Evolutionary conservation across 129 eudicot species (phyloP), one percentile per base, ranked within the genome.

Genomic region (Pulicaria dysenterica): DNA sequence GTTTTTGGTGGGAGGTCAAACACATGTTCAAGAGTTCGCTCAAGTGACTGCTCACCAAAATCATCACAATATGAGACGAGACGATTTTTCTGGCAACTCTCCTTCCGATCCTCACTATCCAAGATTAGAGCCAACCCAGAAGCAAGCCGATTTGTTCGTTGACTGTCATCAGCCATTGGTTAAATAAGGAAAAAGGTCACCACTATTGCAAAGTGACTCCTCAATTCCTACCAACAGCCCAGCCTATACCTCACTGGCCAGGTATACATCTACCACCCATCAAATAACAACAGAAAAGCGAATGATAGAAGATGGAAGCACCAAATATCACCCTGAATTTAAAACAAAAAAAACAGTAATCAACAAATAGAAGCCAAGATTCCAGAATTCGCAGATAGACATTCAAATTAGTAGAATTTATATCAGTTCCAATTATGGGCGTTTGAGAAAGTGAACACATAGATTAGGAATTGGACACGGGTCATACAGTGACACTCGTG

Each of bases 41-140:
- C 99, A 58, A 95, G 83, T 7, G 99, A 91, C 69, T 90, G 96
- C 72, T 95, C 97, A 57, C 97, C 99, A 75, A 95, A 88, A 75
- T 84, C 95, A 86, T 95, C 93, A 81, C 91, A 87, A 61, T 83
- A 88, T 7, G 99, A 91, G 64, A 95, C 69, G 11, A 86, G 82
- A n/a, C 80, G 94, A 41, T 49, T 80, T 49, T 88, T 95, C 81
- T 85, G 87, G 38, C 87, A 71, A 81, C 77, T 84, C 72, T 81
- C 92, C 44, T 59, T 89, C 81, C 67, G 82, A 67, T 81, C 94
- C 38, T 86, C 85, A 40, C 82, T 86, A 59, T 88, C 85, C 79
- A 95, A 73, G 16, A 91, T 82, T 54, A 86, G 69, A 63, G 96
- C 99, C 83, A 95, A 76, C 4, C 99, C 99, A 36, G 97, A 91